Conservation (phyloP, 441 rosid species). For the Pelargonium exstipulatum region DNA sequence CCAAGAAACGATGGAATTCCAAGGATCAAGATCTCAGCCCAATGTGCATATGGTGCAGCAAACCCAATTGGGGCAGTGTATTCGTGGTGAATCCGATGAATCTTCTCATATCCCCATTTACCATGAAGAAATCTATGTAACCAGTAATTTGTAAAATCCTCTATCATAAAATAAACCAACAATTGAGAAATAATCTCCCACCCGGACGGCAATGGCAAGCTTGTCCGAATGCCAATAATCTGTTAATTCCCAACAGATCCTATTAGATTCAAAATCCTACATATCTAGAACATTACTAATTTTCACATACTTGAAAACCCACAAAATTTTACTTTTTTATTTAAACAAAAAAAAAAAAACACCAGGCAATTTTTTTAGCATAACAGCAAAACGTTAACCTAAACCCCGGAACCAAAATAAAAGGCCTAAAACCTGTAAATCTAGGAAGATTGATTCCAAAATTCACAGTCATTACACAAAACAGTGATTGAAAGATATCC, state of each 20-base stretch:
- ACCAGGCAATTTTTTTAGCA: too few relatives aligned
- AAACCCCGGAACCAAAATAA: too few relatives aligned
- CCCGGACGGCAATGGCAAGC: slow-evolving; percentile 66
- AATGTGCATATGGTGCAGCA: slow-evolving; percentile 87
- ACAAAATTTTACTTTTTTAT: too few relatives aligned
- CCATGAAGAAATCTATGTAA: slow-evolving; percentile 68
- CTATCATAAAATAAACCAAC: slow-evolving; percentile 63
- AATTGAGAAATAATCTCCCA: slow-evolving; percentile 63
- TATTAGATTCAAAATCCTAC: background rate
- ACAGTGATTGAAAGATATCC: background rate
- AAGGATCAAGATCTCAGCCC: slow-evolving; percentile 79
- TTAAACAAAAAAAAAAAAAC: too few relatives aligned
- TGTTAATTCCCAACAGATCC: slow-evolving; percentile 20
- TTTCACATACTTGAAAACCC: background rate
- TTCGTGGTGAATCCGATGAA: slow-evolving; percentile 80
- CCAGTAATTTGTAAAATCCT: slow-evolving; percentile 91
- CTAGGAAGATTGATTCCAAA: background rate
- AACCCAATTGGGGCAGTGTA: slow-evolving; percentile 71
- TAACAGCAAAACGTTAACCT: too few relatives aligned
- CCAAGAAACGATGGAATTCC: slow-evolving; percentile 88
- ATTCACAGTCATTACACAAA: background rate
- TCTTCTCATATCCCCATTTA: slow-evolving; percentile 90
- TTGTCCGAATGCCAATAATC: slow-evolving; percentile 62
- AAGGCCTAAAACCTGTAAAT: too few relatives aligned
- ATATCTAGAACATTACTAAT: background rate